Base-by-base conservation (phyloP, 1,284 basidiomycete genomes). In the Microbotryum intermedium region DNA sequence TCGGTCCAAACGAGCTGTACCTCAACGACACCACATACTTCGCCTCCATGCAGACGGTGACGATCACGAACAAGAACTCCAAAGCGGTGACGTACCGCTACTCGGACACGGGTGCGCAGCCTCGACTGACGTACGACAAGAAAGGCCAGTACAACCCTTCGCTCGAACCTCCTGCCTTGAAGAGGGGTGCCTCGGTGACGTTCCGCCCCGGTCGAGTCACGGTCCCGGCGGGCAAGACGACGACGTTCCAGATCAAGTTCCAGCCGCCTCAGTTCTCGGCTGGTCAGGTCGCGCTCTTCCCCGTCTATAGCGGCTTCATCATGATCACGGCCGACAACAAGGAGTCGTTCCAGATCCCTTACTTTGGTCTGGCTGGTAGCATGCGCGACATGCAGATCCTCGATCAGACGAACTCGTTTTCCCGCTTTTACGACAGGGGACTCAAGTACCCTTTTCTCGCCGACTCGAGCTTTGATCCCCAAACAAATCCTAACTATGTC, bases 1-100 rank as follows among this genome's bases (percentile, higher is more conserved):
- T 87, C 34, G 78, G 78, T 4, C 84, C 83, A 4, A 77, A 80
- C 6, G 80, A 84, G 71, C 74, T 87, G 23, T 73, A 83, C 59
- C 75, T 87, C 56, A 89, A 87, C 72, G 86, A 87, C 72, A 87
- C 86, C 1, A 79, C 81, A 0, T 75, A 85, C 70, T 81, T 83
- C 70, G 72, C 76, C 55, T 69, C 74, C 55, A 55, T 69, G 75
- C 83, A 74, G 57, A 68, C 62, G 47, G 48, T 76, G 50, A 73
- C 70, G 72, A 77, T 77, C 54, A 54, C 56, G 11, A 67, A 67
- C 63, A 53, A 28, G 29, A 60, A 62, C 43, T 16, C 50, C 2
- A 45, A 18, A 4, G 6, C 63, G 16, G 50, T 62, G 3, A 50
- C 30, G 8, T 67, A 67, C 57, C 50, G 42, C 21, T 39, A 62